These are phyloP conservation scores for Bretschneidera sinensis DNA, from an alignment of 345 rosid species.

Conservation along the genomic window DNA sequence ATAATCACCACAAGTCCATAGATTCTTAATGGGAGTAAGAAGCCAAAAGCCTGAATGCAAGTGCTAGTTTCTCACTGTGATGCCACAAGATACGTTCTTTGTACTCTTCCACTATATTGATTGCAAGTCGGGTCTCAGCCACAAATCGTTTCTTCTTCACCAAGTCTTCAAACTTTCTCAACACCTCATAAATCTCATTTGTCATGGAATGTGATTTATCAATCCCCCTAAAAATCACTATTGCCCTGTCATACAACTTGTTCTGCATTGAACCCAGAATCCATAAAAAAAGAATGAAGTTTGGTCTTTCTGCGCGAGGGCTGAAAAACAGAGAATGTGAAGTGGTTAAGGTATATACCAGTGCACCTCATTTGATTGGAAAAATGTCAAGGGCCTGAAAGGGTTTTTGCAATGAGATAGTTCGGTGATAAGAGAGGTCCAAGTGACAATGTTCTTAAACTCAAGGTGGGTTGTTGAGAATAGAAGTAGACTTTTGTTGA, in stretches of 20 bases:
- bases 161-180: constrained; percentile 25
- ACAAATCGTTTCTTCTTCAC: constrained; percentile 31
- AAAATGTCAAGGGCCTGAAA: constrained; percentile 23
- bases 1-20: constrained; percentile 36
- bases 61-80: constrained; percentile 45
- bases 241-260: constrained; percentile 10
- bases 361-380: constrained; percentile 32
- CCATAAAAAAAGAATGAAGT: constrained; percentile 10
- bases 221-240: constrained; percentile 24
- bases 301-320: constrained; percentile 21
- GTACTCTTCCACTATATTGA: constrained; percentile 19
- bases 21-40: constrained; percentile 31
- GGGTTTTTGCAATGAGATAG: constrained; percentile 21
- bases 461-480: constrained; percentile 21
- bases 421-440: constrained; percentile 35
- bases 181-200: constrained; percentile 28
- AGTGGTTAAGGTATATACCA: constrained; percentile 32
- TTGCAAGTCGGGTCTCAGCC: constrained; percentile 23
- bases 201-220: constrained; percentile 32
- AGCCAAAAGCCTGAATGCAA: constrained; percentile 30
- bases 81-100: constrained; percentile 37
- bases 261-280: constrained; percentile 34
- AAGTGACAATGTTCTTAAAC: constrained; percentile 28
- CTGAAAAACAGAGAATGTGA: constrained; percentile 35
- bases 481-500: constrained; percentile 21